These are phyloP conservation scores for Canavalia ensiformis DNA, from an alignment of 306 rosid species.

Conservation along the genomic window DNA sequence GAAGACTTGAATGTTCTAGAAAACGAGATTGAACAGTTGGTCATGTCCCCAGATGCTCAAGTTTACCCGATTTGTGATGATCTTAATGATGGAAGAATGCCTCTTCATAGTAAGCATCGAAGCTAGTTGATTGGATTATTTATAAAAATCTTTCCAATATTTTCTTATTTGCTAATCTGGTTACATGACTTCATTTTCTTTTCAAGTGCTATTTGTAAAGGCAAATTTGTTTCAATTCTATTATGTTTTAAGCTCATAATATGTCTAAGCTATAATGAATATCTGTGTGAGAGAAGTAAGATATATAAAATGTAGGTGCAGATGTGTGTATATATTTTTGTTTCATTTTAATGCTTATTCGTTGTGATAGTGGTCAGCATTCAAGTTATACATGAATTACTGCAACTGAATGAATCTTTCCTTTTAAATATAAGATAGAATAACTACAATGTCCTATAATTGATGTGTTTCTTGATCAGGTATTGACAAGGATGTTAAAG, in stretches of 20 bases:
- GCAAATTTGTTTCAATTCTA: background rate
- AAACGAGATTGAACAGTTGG: slow-evolving; percentile 58
- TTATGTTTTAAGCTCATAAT: background rate
- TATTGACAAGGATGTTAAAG: slow-evolving; percentile 47
- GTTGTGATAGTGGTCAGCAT: background rate
- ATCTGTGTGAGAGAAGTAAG: background rate
- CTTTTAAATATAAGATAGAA: background rate
- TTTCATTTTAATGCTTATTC: slow-evolving; percentile 7
- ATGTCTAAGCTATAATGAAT: background rate
- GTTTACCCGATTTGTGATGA: slow-evolving; percentile 22
- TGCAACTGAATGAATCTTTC: background rate
- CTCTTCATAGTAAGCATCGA: slow-evolving; percentile 45
- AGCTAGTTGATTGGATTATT: background rate
- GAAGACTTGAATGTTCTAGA: slow-evolving; percentile 52
- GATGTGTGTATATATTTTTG: background rate
- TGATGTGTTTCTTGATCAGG: slow-evolving; percentile 42
- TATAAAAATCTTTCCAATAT: background rate
- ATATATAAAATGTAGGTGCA: background rate
- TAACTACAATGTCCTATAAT: background rate
- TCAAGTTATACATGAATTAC: slow-evolving; percentile 3
- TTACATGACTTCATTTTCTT: background rate
- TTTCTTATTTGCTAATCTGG: background rate
- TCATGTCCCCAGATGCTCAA: slow-evolving; percentile 40
- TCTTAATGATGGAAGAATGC: slow-evolving; percentile 15
- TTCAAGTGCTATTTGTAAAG: slow-evolving; percentile 1